A percentile compares a stretch with the other conserved stretches of the same genome.
Conservation (phyloP, 805 yeast genomes). For the Wickerhamiella brachini region DNA sequence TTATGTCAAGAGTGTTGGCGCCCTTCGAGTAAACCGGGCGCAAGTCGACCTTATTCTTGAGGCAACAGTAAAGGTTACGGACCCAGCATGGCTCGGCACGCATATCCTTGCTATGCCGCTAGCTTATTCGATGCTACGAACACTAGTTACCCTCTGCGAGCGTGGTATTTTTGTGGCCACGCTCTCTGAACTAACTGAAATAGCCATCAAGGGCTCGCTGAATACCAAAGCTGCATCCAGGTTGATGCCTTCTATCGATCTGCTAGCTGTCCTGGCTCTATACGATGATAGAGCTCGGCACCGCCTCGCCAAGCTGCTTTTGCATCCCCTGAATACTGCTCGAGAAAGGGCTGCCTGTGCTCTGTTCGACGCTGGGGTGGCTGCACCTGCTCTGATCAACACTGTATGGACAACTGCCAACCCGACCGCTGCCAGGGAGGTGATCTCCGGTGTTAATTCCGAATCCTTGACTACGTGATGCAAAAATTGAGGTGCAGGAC, state of each 20-base stretch:
- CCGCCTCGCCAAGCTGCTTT: slow-evolving; percentile 23
- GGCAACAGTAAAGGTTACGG: neutral
- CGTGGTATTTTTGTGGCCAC: slow-evolving; percentile 19
- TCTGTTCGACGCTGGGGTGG: slow-evolving; percentile 25
- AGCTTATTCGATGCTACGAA: slow-evolving; percentile 2
- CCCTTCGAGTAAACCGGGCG: neutral
- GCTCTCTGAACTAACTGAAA: slow-evolving; percentile 26
- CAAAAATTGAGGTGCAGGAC: too few relatives aligned
- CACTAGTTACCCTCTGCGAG: slow-evolving; percentile 6
- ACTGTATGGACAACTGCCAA: slow-evolving; percentile 11
- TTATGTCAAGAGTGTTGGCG: neutral
- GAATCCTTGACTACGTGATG: too few relatives aligned
- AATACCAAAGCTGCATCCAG: slow-evolving; percentile 31
- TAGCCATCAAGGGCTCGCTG: slow-evolving; percentile 44
- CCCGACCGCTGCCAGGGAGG: neutral
- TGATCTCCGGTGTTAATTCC: neutral
- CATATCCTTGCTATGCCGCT: neutral
- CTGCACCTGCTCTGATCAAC: slow-evolving; percentile 4
- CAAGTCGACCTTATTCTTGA: neutral
- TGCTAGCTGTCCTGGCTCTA: slow-evolving; percentile 30
- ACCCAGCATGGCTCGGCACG: neutral
- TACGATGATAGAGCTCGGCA: slow-evolving; percentile 11
- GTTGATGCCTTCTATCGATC: slow-evolving; percentile 28
- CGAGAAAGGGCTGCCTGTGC: slow-evolving; percentile 31
- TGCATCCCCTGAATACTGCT: slow-evolving; percentile 23